Conservation (phyloP, 1,284 basidiomycete genomes). For the Crepidotus sp. region DNA sequence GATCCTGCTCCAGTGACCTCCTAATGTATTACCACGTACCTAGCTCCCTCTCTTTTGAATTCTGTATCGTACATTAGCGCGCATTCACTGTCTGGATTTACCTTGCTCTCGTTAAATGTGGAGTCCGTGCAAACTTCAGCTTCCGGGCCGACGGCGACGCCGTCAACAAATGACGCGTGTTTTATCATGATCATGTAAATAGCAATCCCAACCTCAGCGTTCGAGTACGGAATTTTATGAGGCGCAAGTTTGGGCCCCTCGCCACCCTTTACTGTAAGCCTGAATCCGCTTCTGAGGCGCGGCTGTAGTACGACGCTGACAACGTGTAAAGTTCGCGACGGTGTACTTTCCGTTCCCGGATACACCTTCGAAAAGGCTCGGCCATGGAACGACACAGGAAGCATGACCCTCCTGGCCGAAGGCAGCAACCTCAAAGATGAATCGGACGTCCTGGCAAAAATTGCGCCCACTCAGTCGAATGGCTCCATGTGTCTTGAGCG, state of each 20-base stretch:
- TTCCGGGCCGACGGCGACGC: too few relatives aligned
- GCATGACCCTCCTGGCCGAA: conserved; percentile 57
- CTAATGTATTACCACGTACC: conserved; percentile 17
- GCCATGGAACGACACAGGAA: conserved; percentile 63
- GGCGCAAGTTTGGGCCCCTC: conserved; percentile 39
- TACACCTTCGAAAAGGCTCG: conserved; percentile 60
- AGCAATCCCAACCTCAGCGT: too few relatives aligned
- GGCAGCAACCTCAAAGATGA: conserved; percentile 63
- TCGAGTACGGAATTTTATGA: conserved; percentile 21
- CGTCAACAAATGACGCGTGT: neutral
- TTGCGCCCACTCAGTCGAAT: conserved; percentile 59
- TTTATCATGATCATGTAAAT: too few relatives aligned
- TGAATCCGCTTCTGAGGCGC: too few relatives aligned
- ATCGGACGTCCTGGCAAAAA: conserved; percentile 59
- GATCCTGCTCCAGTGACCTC: conserved; percentile 17
- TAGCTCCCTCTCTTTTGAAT: conserved; percentile 8
- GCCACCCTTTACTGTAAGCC: conserved; percentile 32
- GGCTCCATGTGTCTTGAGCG: conserved; percentile 63
- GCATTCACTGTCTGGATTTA: conserved; percentile 10
- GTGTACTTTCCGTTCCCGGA: conserved; percentile 52
- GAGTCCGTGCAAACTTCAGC: too few relatives aligned
- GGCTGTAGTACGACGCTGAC: too few relatives aligned
- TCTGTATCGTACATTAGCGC: conserved; percentile 17
- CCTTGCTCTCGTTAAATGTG: neutral
- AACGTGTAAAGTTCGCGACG: conserved; percentile 31